phyloP scores from a whole-genome alignment of 805 yeast species.

The Teunomyces barrocoloradensis region DNA sequence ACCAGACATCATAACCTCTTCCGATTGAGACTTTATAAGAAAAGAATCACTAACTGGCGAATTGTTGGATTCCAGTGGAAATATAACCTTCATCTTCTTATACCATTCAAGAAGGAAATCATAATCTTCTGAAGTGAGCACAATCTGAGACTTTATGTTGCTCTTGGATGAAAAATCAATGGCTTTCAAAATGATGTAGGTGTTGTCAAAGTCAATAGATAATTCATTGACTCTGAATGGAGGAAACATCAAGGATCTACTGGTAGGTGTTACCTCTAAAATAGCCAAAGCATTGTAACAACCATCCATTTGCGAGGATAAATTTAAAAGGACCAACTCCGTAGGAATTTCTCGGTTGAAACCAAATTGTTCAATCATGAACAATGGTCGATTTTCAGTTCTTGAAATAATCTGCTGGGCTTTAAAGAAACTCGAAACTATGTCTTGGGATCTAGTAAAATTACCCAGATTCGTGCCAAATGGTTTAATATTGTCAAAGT shows the following conservation, averaged over 20 bases:
- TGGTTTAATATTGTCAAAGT: constrained; percentile 33
- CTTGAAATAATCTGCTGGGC: constrained; percentile 35
- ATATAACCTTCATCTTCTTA: constrained; percentile 28
- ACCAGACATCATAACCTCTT: constrained; percentile 23
- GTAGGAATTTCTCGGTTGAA: constrained; percentile 8
- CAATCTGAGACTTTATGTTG: constrained; percentile 18
- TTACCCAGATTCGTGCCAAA: constrained; percentile 17
- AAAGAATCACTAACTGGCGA: constrained; percentile 21
- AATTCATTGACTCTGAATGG: constrained; percentile 42
- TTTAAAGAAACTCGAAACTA: constrained; percentile 39
- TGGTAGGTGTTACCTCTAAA: constrained; percentile 16
- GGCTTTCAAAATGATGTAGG: constrained; percentile 9
- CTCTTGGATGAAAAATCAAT: constrained; percentile 17
- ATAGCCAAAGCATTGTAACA: constrained; percentile 38
- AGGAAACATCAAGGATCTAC: constrained; percentile 38
- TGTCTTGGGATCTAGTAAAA: constrained; percentile 7
- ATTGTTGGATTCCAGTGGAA: constrained; percentile 28
- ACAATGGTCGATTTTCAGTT: constrained; percentile 21
- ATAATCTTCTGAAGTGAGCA: constrained; percentile 12
- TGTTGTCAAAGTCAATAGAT: constrained; percentile 16
- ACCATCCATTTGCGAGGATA: constrained; percentile 15
- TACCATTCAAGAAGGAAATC: constrained; percentile 28
- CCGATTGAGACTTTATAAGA: constrained; percentile 15
- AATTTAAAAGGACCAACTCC: constrained; percentile 36
- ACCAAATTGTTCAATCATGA: constrained; percentile 9